Conservation (phyloP, 1,284 basidiomycete genomes). For the Apiotrichum montevideense region DNA sequence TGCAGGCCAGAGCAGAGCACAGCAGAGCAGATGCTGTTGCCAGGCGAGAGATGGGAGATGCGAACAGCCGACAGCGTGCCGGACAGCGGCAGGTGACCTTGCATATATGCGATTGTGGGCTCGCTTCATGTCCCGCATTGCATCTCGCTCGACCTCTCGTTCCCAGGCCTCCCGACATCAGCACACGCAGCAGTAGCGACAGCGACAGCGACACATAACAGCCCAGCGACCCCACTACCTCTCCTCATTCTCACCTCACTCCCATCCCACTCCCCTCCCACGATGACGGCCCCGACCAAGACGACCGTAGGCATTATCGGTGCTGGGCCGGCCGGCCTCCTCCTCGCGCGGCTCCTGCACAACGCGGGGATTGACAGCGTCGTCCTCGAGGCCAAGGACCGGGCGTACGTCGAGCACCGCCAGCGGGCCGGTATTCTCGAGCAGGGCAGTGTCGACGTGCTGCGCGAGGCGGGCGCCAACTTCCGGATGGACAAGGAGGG, state of each 20-base stretch:
- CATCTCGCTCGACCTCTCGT: too few relatives aligned
- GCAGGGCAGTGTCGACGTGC: constrained; percentile 17
- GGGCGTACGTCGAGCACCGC: constrained; percentile 21
- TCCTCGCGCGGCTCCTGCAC: constrained; percentile 15
- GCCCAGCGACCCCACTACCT: neutral
- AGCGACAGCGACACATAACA: too few relatives aligned
- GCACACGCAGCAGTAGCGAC: too few relatives aligned
- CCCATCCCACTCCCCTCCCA: neutral
- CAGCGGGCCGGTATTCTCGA: constrained; percentile 20
- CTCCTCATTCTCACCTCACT: neutral
- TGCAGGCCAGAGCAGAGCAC: too few relatives aligned
- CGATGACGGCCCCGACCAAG: constrained; percentile 3
- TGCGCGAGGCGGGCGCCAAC: constrained; percentile 14
- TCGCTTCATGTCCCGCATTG: too few relatives aligned
- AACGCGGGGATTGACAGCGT: constrained; percentile 12
- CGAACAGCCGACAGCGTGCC: too few relatives aligned
- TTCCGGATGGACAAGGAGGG: constrained; percentile 21
- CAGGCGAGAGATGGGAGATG: too few relatives aligned
- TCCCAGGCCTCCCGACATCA: too few relatives aligned
- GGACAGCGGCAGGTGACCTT: too few relatives aligned
- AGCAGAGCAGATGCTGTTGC: too few relatives aligned
- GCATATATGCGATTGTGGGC: too few relatives aligned
- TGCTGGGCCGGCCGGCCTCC: constrained; percentile 16
- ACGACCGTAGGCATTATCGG: constrained; percentile 21
- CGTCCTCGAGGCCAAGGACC: constrained; percentile 20